These are phyloP conservation scores for Magnaporthales sp. DNA, from an alignment of 2,329 filamentous ascomycete species.

Conservation along the genomic window DNA sequence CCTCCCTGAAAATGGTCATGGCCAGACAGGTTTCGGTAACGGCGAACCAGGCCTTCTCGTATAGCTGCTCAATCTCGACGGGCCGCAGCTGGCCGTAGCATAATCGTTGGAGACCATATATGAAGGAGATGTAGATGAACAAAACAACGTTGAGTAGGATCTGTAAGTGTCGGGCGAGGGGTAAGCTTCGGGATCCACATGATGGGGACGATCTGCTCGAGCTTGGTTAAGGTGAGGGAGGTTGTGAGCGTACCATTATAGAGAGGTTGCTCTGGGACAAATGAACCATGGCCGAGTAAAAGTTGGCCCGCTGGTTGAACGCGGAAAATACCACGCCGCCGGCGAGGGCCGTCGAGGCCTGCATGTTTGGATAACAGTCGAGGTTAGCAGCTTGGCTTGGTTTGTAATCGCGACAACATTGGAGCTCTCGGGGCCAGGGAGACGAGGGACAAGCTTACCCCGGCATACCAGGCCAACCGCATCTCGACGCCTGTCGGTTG, in stretches of 20 bases:
- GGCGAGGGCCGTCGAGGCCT: slow-evolving; percentile 79
- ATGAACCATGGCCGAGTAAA: slow-evolving; percentile 97
- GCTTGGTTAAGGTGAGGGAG: not conserved
- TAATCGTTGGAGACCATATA: slow-evolving; percentile 81
- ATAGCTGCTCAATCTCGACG: slow-evolving; percentile 93
- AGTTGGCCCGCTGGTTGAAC: slow-evolving; percentile 91
- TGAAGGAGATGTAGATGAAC: slow-evolving; percentile 67
- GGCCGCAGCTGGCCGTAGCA: slow-evolving; percentile 86
- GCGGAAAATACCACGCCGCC: slow-evolving; percentile 79
- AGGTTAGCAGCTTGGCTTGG: slow-evolving; percentile 7
- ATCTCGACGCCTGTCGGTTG: slow-evolving; percentile 28
- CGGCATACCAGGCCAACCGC: slow-evolving; percentile 52
- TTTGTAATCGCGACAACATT: slow-evolving; percentile 9
- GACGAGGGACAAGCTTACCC: slow-evolving; percentile 32
- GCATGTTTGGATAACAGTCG: slow-evolving; percentile 6
- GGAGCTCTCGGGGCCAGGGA: slow-evolving; percentile 3
- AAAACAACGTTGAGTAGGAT: slow-evolving; percentile 88
- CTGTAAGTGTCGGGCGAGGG: slow-evolving; percentile 30
- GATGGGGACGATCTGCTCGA: slow-evolving; percentile 1
- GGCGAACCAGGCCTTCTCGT: slow-evolving; percentile 96
- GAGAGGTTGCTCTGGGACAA: slow-evolving; percentile 94
- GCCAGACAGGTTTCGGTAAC: slow-evolving; percentile 94
- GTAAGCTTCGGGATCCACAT: slow-evolving; percentile 2
- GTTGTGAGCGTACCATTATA: slow-evolving; percentile 59
- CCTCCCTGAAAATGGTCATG: slow-evolving; percentile 96